phyloP scores from a whole-genome alignment of 2,329 filamentous ascomycete species.

The Paracoccidioides lutzii region DNA sequence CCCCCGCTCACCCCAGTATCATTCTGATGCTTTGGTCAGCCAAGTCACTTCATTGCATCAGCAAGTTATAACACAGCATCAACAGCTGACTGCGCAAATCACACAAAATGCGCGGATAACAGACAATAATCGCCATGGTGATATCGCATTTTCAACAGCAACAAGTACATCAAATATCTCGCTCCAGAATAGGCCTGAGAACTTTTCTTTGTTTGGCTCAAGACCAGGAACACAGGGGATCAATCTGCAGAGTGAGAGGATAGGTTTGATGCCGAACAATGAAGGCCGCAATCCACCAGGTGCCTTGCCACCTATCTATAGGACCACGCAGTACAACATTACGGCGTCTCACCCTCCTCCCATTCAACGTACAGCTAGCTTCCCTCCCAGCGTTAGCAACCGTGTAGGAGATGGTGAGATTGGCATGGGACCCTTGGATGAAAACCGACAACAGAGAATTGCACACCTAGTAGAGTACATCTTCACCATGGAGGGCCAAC shows the following conservation, averaged over 20 bases:
- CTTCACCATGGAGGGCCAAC: constrained; percentile 17
- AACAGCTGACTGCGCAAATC: not conserved
- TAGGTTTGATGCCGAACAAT: not conserved
- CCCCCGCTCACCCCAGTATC: not conserved
- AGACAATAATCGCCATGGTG: not conserved
- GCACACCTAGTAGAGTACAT: constrained; percentile 16
- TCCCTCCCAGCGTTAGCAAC: not conserved
- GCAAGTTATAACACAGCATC: not conserved
- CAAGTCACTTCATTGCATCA: not conserved
- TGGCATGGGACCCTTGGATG: not conserved
- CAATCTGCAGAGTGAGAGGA: not conserved
- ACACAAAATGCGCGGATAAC: not conserved
- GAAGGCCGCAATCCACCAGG: not conserved
- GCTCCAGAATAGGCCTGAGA: not conserved
- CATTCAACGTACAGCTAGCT: not conserved
- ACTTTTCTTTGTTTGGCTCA: not conserved
- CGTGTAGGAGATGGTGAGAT: not conserved
- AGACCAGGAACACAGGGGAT: not conserved
- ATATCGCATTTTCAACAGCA: not conserved
- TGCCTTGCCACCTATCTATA: not conserved
- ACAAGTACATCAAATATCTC: not conserved
- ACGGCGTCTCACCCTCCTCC: not conserved
- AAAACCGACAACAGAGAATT: constrained; percentile 10
- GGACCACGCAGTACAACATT: not conserved
- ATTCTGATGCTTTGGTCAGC: not conserved